These are phyloP conservation scores for Dothistroma pini DNA, from an alignment of 2,329 filamentous ascomycete genomes.

Conservation along the genomic window DNA sequence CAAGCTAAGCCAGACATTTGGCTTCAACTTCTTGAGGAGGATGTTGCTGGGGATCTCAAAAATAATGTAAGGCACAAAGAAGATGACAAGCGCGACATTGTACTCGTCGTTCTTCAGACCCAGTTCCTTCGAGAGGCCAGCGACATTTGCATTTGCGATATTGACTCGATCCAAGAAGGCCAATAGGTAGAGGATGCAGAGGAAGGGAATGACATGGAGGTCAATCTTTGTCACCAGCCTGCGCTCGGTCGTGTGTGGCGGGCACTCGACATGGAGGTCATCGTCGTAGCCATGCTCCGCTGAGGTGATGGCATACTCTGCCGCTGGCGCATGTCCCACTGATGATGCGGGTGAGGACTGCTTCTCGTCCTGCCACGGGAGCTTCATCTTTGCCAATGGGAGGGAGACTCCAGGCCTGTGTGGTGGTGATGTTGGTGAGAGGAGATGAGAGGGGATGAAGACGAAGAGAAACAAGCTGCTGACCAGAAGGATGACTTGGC, in stretches of 20 bases:
- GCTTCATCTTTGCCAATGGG: not conserved
- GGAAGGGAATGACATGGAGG: slow-evolving; percentile 47
- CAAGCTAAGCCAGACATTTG: slow-evolving; percentile 49
- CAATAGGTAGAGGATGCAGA: slow-evolving; percentile 51
- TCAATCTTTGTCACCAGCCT: slow-evolving; percentile 46
- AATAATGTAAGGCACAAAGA: slow-evolving; percentile 52
- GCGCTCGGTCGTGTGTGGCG: slow-evolving; percentile 48
- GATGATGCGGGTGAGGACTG: not conserved
- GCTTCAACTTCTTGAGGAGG: slow-evolving; percentile 48
- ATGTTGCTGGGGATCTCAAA: slow-evolving; percentile 41
- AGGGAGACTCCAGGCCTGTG: not conserved
- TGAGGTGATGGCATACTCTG: not conserved
- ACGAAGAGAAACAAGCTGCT: not conserved
- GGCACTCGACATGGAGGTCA: slow-evolving; percentile 35
- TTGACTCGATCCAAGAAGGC: slow-evolving; percentile 43
- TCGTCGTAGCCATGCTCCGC: slow-evolving; percentile 33
- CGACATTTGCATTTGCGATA: slow-evolving; percentile 53
- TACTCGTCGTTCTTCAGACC: slow-evolving; percentile 44
- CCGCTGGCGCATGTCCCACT: not conserved
- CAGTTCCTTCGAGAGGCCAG: slow-evolving; percentile 47
- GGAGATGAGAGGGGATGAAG: not conserved
- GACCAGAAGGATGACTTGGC: not conserved
- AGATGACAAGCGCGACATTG: slow-evolving; percentile 52
- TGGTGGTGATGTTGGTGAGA: not conserved
- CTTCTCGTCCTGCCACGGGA: slow-evolving; percentile 3